Evolutionary conservation across 768 basidiomycete species (phyloP), one percentile per base, ranked within the genome.

Genomic region (Filobasidium floriforme): DNA sequence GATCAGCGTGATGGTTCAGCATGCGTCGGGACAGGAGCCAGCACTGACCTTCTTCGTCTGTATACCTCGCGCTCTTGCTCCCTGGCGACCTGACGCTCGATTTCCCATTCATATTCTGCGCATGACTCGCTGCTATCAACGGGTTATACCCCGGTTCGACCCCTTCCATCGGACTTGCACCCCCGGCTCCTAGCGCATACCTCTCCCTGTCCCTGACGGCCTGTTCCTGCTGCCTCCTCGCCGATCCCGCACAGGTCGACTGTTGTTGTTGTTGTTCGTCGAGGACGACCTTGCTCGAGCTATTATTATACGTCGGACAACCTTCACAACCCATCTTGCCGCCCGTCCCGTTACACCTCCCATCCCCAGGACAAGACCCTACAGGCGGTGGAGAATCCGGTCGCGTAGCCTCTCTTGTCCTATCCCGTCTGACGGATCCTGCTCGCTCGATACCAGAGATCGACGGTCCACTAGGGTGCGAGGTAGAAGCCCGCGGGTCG

Each of bases 281-380:
- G 66, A 81, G 26, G 54, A 32, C 79, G 67, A 86, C 68, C 7
- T 69, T 66, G 29, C 66, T 71, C 28, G 71, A 81, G 61, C 84
- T 84, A 76, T 99, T 99, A 82, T 97, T 99, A 81, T 86, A 92
- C 40, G 94, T 93, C 14, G 96, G 96, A 78, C 96, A 99, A 54
- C 96, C 96, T 70, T 88, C 85, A 79, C 96, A 99, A 69, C 90
- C 88, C 67, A 85, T 86, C 70, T 91, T 87, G 62, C 96, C 96
- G 73, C 96, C 96, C 14, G 90, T 93, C 70, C 96, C 96, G 80
- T 99, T 91, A 80, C 96, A 99, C 71, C 90, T 85, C 41, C 96
- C 96, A 80, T 97, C 96, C 65, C 96, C 96, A 3, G 96, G 96
- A 79, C 96, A 99, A n/a, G 93, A 93, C 1, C 81, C 81, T 1